Evolutionary conservation across 2,329 filamentous ascomycete species (phyloP), one percentile per base, ranked within the genome.

Genomic region (Mycosphaerella arachidis): DNA sequence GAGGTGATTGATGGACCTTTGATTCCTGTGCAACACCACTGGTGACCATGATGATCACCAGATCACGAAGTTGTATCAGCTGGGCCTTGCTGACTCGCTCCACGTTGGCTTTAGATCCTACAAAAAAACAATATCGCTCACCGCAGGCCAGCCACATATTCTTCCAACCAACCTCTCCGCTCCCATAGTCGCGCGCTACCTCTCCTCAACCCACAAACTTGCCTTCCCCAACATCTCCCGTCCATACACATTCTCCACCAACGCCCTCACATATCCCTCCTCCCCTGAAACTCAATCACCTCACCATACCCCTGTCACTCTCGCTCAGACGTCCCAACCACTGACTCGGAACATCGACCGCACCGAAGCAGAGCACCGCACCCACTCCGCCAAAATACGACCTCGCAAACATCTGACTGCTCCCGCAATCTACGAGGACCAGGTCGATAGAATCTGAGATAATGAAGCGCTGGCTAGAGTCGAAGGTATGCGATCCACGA

Each of bases 1-100:
- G 69, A 66, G 40, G 64, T 78, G 51, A 16, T 5, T 31, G 33
- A 45, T 37, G 35, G 50, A 10, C 30, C 30, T 12, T 18, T 29
- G 29, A 20, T 52, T 16, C 46, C 24, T 27, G 46, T 18, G 18
- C 40, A 18, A 43, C n/a, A 7, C 8, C 18, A 6, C n/a, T 7
- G 13, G 8, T 18, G n/a, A 43, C 7, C n/a, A n/a, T 24, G 24
- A 24, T 24, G 24, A 24, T 24, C 24, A 24, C 24, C 2, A 24
- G 24, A 24, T 24, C 24, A 24, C 24, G 24, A 24, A 24, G 24
- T 2, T 18, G 40, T 18, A 43, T 4, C 4, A 4, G 8, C 24
- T 24, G 24, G 24, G 24, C 3, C 24, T 24, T 24, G 24, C 24
- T 24, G 24, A 24, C 24, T 24, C 3, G 24, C 24, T 24, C 24